Percentiles rank a stretch among this genome's conserved stretches.
Conservation (phyloP, 1,284 basidiomycete species). For the Vanrija sp. region DNA sequence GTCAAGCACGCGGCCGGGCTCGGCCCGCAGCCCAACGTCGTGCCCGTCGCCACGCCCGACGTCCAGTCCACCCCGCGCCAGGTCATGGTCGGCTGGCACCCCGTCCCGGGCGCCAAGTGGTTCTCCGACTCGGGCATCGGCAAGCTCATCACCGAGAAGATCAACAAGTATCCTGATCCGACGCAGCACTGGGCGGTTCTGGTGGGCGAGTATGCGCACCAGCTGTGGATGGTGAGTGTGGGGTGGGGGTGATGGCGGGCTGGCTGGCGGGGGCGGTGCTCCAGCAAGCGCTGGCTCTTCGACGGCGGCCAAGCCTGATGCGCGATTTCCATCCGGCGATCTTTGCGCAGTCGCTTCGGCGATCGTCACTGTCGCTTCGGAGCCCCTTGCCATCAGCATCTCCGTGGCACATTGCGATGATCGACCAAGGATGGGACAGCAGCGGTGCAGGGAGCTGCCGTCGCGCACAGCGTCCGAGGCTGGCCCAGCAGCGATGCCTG, state of each 20-base stretch:
- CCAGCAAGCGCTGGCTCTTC: too few relatives aligned
- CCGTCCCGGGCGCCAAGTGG: constrained; percentile 18
- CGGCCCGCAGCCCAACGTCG: constrained; percentile 11
- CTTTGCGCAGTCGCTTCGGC: too few relatives aligned
- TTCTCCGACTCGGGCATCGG: constrained; percentile 14
- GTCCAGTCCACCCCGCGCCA: neutral
- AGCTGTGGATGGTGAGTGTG: constrained; percentile 21
- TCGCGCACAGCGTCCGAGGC: too few relatives aligned
- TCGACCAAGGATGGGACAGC: too few relatives aligned
- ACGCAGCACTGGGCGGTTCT: constrained; percentile 20
- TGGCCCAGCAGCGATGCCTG: too few relatives aligned
- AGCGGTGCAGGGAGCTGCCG: too few relatives aligned
- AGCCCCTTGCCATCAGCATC: too few relatives aligned
- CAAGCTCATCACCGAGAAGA: constrained; percentile 16
- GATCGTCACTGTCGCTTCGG: too few relatives aligned
- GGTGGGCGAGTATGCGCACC: constrained; percentile 16
- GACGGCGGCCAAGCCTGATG: too few relatives aligned
- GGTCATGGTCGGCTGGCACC: constrained; percentile 15
- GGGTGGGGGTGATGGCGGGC: neutral
- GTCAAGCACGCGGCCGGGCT: constrained; percentile 11
- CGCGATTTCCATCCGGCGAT: too few relatives aligned
- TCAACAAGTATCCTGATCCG: constrained; percentile 18
- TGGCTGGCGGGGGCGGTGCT: too few relatives aligned
- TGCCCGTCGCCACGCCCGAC: constrained; percentile 1
- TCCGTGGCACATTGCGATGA: too few relatives aligned